Evolutionary conservation across 345 rosid genomes (phyloP).

Genomic region (Eucalyptus caleyi): DNA sequence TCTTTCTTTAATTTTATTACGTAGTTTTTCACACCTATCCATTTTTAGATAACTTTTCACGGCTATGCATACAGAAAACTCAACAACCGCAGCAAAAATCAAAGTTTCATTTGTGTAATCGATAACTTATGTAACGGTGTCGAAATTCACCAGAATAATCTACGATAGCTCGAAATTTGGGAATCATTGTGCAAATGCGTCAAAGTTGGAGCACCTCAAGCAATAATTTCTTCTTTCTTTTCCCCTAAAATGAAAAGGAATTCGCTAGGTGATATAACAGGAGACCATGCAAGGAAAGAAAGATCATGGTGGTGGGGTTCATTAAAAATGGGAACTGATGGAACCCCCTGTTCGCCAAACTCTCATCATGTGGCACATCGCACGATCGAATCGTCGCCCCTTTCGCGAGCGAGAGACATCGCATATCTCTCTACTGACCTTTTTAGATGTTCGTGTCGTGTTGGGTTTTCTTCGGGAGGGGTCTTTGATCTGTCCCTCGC

Average conservation of each 20-base stretch:
- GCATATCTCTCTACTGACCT: not conserved
- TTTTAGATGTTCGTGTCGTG: not conserved
- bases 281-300: not conserved
- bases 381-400: not conserved
- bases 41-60: not conserved
- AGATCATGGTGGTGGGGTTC: not conserved
- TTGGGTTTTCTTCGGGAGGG: not conserved
- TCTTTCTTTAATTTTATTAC: not conserved
- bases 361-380: not conserved
- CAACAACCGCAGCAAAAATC: rapidly evolving
- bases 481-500: not conserved
- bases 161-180: not conserved
- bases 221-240: not conserved
- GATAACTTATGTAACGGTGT: not conserved
- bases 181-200: not conserved
- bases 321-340: not conserved
- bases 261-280: not conserved
- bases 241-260: not conserved
- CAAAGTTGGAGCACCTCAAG: not conserved
- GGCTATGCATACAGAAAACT: not conserved
- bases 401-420: not conserved
- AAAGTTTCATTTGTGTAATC: not conserved
- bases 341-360: not conserved
- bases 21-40: not conserved
- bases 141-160: not conserved